Conservation (phyloP, 768 basidiomycete species). For the Cyathus striatus region DNA sequence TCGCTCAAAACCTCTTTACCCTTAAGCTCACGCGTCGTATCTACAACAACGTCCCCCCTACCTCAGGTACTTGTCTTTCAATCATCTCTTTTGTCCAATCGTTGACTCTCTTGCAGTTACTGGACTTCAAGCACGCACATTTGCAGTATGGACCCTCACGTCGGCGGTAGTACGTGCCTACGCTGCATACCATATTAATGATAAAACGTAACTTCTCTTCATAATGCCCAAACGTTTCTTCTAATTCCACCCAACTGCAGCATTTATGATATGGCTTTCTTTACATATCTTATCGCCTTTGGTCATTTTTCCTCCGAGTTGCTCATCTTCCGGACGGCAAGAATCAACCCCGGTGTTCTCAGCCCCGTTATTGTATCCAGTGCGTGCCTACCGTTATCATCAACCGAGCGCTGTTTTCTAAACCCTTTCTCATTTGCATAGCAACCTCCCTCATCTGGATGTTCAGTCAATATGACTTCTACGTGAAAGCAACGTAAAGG, state of each 20-base stretch:
- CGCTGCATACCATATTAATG: slow-evolving; percentile 84
- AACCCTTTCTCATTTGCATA: slow-evolving; percentile 21
- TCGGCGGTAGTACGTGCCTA: slow-evolving; percentile 80
- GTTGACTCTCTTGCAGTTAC: slow-evolving; percentile 54
- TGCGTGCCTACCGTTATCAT: slow-evolving; percentile 33
- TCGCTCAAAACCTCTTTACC: slow-evolving; percentile 75
- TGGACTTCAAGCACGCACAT: slow-evolving; percentile 80
- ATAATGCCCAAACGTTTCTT: slow-evolving; percentile 2
- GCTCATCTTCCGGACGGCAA: slow-evolving; percentile 75
- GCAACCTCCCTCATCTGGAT: slow-evolving; percentile 79
- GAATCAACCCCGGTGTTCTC: slow-evolving; percentile 51
- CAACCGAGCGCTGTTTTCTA: neutral
- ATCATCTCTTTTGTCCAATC: neutral
- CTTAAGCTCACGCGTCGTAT: slow-evolving; percentile 73
- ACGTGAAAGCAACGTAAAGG: slow-evolving; percentile 53
- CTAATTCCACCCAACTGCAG: slow-evolving; percentile 34
- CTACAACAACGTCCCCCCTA: slow-evolving; percentile 49
- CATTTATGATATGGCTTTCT: slow-evolving; percentile 83
- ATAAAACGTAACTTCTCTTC: slow-evolving; percentile 59
- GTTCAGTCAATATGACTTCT: slow-evolving; percentile 77
- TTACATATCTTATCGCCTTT: slow-evolving; percentile 88
- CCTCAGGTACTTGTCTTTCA: slow-evolving; percentile 25
- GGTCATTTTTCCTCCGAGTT: slow-evolving; percentile 86
- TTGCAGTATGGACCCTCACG: slow-evolving; percentile 87
- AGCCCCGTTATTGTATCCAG: slow-evolving; percentile 83